A percentile compares a stretch with the other conserved stretches of the same genome.
Evolutionary conservation across 331 rosid genomes (phyloP).

Genomic region (Cydonia oblonga): DNA sequence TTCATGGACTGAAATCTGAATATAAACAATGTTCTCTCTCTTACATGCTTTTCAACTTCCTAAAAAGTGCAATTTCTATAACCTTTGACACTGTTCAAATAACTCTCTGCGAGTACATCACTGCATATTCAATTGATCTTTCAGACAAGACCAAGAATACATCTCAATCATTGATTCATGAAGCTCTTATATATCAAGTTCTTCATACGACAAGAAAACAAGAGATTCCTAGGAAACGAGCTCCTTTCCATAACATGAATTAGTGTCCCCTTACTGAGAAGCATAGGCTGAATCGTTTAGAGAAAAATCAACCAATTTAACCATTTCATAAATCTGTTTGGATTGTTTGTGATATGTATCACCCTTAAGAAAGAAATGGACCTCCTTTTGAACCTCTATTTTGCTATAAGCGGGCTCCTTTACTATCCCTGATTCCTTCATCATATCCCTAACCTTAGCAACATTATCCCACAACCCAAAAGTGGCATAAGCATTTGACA

Average conservation of each 20-base stretch:
- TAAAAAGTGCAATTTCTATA: neutral
- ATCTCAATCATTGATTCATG: neutral
- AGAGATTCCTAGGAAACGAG: neutral
- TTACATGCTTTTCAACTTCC: neutral
- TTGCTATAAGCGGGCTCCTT: slow-evolving; percentile 75
- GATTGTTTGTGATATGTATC: slow-evolving; percentile 39
- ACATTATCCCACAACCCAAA: slow-evolving; percentile 61
- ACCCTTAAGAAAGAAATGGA: slow-evolving; percentile 39
- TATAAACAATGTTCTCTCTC: neutral
- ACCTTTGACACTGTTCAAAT: neutral
- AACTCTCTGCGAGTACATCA: neutral
- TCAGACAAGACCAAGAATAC: neutral
- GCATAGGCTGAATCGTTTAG: slow-evolving; percentile 42
- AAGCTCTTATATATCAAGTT: neutral
- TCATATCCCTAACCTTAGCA: slow-evolving; percentile 42
- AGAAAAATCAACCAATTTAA: slow-evolving; percentile 33
- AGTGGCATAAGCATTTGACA: slow-evolving; percentile 60
- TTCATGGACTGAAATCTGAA: neutral
- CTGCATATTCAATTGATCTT: neutral
- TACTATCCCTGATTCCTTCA: slow-evolving; percentile 46
- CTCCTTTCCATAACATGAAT: slow-evolving; percentile 2
- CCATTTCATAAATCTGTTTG: slow-evolving; percentile 39
- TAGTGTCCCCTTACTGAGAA: slow-evolving; percentile 26
- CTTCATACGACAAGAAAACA: neutral
- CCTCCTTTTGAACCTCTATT: slow-evolving; percentile 52